Conservation (phyloP, 2,329 filamentous ascomycete genomes). For the Fusarium luffae region DNA sequence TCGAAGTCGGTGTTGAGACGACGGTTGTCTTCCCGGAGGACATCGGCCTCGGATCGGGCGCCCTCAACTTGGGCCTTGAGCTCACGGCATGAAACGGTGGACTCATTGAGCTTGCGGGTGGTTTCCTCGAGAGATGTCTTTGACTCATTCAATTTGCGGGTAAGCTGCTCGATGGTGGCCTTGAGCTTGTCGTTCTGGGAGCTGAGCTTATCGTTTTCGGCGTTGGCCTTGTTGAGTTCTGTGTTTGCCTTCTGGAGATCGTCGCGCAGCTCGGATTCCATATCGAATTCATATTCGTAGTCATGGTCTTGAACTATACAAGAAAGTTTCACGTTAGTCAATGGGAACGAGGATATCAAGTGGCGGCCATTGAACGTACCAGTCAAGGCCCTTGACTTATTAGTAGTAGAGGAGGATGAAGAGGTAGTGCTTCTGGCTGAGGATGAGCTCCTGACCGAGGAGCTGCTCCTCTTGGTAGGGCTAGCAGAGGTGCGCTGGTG, state of each 20-base stretch:
- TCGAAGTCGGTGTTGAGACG: conserved; percentile 42
- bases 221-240: conserved; percentile 45
- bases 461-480: conserved; percentile 44
- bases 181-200: conserved; percentile 47
- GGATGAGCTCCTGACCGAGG: conserved; percentile 39
- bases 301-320: conserved; percentile 38
- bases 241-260: conserved; percentile 47
- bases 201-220: conserved; percentile 46
- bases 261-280: conserved; percentile 40
- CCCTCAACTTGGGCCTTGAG: conserved; percentile 45
- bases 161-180: conserved; percentile 44
- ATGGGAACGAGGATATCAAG: conserved; percentile 10
- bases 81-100: conserved; percentile 39
- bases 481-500: conserved; percentile 45
- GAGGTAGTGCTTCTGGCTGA: conserved; percentile 28
- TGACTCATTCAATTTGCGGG: conserved; percentile 47
- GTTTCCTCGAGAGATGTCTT: conserved; percentile 36
- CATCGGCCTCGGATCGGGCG: conserved; percentile 42
- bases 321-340: conserved; percentile 30
- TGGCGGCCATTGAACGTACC: conserved; percentile 35
- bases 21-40: conserved; percentile 44
- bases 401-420: conserved; percentile 26
- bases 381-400: conserved; percentile 40
- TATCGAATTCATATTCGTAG: conserved; percentile 43
- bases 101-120: conserved; percentile 31